Evolutionary conservation across 257 asterid genomes (phyloP).

Genomic region (Solanum rostratum): DNA sequence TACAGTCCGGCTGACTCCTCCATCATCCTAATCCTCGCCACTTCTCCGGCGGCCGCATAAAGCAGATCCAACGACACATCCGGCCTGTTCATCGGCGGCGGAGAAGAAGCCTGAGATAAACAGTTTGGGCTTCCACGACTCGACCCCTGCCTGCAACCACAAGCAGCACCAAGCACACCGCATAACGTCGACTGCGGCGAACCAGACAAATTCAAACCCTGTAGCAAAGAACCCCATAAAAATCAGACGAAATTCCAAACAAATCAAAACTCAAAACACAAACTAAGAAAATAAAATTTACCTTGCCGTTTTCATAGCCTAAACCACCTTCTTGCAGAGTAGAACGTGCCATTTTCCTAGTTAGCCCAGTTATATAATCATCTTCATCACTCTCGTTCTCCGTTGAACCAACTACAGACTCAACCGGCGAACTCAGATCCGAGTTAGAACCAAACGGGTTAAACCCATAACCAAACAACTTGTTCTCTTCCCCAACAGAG

Average conservation of each 20-base stretch:
- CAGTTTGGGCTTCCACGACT: slow-evolving; percentile 32
- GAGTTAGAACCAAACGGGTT: slow-evolving; percentile 20
- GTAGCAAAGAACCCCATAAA: neutral
- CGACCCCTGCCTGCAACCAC: slow-evolving; percentile 27
- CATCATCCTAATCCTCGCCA: slow-evolving; percentile 4
- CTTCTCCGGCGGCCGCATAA: slow-evolving; percentile 1
- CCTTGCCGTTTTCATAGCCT: slow-evolving; percentile 20
- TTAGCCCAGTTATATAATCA: slow-evolving; percentile 36
- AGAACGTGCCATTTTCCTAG: slow-evolving; percentile 23
- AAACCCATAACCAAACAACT: neutral
- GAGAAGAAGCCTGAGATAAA: slow-evolving; percentile 32
- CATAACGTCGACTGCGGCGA: slow-evolving; percentile 77
- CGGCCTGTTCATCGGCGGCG: slow-evolving; percentile 11
- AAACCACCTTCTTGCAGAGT: slow-evolving; percentile 16
- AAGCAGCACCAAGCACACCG: neutral
- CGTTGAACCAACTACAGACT: slow-evolving; percentile 38
- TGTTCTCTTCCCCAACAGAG: neutral
- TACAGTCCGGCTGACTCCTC: neutral
- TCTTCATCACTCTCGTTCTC: slow-evolving; percentile 77
- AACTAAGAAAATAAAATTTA: neutral
- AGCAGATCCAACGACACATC: slow-evolving; percentile 9
- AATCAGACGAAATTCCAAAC: neutral
- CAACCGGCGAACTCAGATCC: slow-evolving; percentile 62
- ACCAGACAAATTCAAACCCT: slow-evolving; percentile 41
- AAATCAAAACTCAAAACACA: neutral